Evolutionary conservation across 768 basidiomycete species (phyloP), one percentile per base, ranked within the genome.

Genomic region (Russula abietina): DNA sequence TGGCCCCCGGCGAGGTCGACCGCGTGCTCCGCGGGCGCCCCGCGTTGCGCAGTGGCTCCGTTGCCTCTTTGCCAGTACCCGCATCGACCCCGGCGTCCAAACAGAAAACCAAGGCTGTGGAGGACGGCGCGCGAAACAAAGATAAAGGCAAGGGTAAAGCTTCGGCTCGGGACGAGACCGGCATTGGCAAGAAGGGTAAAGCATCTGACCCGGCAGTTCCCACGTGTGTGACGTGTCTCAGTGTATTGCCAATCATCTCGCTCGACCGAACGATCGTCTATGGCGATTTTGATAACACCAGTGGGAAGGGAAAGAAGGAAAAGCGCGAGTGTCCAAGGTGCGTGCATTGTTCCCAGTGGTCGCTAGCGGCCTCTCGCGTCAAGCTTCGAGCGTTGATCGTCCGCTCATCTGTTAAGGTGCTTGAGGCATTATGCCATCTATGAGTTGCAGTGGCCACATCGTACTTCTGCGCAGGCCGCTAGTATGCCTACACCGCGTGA

Each of bases 361-460:
- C 46, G 62, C 65, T 57, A n/a, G n/a, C n/a, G n/a, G n/a, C n/a
- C 24, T 4, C 22, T 24, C 41, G 43, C 5, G 19, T 32, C 10
- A 26, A 49, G 19, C 24, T 54, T 46, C 57, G 22, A 52, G 46
- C 28, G 19, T 61, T 52, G 59, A 68, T 60, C 46, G 61, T 53
- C 66, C 30, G 22, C 17, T 26, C 45, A 16, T 49, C n/a, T 48
- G 49, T 52, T 19, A 69, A 91, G 89, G 62, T 92, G 90, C 71
- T 79, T 91, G 73, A 86, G 90, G 22, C 90, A 92, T 72, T 81
- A 78, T 68, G 89, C 87, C 12, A 92, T 92, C 61, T 92, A 91
- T 73, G 80, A 79, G 2, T 77, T 80, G 58, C 73, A 80, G 2
- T 92, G 90, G 90, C 90, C 90, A 24, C 76, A 78, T 54, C 86